These are phyloP conservation scores for Amaranthus hypochondriacus DNA, from an alignment of 148 eudicot genomes.

Conservation along the genomic window DNA sequence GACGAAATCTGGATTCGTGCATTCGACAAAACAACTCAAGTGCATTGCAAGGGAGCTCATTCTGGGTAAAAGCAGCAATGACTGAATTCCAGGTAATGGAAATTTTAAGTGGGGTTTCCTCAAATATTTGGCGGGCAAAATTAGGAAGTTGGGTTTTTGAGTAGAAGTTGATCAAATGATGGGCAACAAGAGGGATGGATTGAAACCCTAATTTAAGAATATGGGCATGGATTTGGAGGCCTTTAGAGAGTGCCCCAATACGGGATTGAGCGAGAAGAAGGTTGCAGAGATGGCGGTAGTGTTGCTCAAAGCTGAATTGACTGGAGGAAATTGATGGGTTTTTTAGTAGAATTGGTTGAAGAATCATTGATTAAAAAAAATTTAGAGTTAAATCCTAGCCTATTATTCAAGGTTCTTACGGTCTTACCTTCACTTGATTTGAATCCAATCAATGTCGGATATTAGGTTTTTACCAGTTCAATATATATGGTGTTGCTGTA, in stretches of 20 bases:
- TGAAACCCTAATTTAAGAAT: conserved; percentile 59
- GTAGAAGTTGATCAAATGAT: conserved; percentile 76
- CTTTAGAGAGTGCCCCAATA: conserved; percentile 41
- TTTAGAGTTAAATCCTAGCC: too few relatives aligned
- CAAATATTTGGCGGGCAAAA: conserved; percentile 47
- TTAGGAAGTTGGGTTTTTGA: conserved; percentile 56
- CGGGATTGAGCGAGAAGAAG: conserved; percentile 43
- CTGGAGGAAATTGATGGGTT: conserved; percentile 16
- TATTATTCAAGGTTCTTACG: too few relatives aligned
- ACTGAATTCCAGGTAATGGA: conserved; percentile 39
- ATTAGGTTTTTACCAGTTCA: too few relatives aligned
- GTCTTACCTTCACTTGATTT: too few relatives aligned
- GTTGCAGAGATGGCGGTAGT: conserved; percentile 41
- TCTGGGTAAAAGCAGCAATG: conserved; percentile 39
- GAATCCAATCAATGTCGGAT: too few relatives aligned
- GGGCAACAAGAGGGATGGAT: conserved; percentile 53
- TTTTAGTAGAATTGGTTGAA: not conserved
- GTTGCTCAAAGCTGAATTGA: conserved; percentile 27
- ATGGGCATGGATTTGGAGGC: conserved; percentile 61
- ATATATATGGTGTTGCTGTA: too few relatives aligned
- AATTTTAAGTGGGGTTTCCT: conserved; percentile 41
- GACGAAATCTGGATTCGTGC: conserved; percentile 28
- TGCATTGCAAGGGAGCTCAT: conserved; percentile 35
- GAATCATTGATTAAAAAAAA: too few relatives aligned
- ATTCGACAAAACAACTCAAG: conserved; percentile 29